phyloP scores from a whole-genome alignment of 1,139 yeast species.

The Pneumocystis canis region DNA sequence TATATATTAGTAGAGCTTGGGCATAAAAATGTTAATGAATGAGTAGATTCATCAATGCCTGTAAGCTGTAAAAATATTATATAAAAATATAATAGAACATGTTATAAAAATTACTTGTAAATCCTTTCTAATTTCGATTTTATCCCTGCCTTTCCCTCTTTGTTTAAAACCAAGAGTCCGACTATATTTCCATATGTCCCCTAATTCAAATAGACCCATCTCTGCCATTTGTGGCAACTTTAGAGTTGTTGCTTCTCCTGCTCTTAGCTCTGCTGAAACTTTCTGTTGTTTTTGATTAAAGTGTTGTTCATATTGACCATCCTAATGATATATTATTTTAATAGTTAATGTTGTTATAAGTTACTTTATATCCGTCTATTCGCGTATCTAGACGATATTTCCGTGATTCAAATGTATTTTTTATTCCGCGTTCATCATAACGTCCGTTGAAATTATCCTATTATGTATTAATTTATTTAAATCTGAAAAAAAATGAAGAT shows the following conservation, averaged over 20 bases:
- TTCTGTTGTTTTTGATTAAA: background rate
- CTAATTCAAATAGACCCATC: background rate
- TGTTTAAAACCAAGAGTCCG: constrained; percentile 1
- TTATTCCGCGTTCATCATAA: background rate
- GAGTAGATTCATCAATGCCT: background rate
- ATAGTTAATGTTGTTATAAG: background rate
- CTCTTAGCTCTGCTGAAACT: background rate
- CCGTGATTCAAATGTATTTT: background rate
- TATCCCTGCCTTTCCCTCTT: background rate
- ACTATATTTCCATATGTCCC: constrained; percentile 1
- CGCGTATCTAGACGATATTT: background rate
- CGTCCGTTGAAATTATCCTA: background rate
- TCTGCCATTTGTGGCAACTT: constrained; percentile 1
- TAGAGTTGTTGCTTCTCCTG: background rate
- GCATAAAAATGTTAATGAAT: background rate
- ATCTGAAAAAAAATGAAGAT: background rate
- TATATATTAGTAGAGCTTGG: background rate
- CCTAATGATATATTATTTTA: background rate
- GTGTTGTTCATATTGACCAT: background rate
- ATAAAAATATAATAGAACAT: background rate
- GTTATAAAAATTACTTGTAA: background rate
- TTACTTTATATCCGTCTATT: background rate
- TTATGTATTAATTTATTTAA: background rate
- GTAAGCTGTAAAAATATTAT: background rate
- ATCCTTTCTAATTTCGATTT: background rate